These are phyloP conservation scores for Niebla homalea DNA, from an alignment of 495 filamentous ascomycete species.

Conservation along the genomic window DNA sequence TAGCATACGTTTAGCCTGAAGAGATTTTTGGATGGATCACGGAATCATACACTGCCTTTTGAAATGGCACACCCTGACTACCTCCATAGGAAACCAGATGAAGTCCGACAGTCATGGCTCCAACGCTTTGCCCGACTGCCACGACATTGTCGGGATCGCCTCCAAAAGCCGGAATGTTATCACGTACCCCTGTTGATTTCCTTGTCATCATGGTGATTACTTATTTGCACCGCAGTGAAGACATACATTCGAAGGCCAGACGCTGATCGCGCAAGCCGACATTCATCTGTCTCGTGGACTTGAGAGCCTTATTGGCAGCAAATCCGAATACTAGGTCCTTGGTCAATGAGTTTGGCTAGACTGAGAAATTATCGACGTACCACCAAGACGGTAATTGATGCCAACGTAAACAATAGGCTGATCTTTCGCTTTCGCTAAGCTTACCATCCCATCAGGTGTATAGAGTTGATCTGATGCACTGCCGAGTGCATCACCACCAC, in stretches of 20 bases:
- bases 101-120: slow-evolving; percentile 26
- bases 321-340: slow-evolving; percentile 14
- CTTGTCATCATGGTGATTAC: neutral
- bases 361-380: slow-evolving; percentile 18
- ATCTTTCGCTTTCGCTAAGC: slow-evolving; percentile 23
- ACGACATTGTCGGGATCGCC: slow-evolving; percentile 21
- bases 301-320: slow-evolving; percentile 17
- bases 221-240: neutral
- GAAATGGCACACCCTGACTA: slow-evolving; percentile 23
- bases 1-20: slow-evolving; percentile 1
- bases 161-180: slow-evolving; percentile 24
- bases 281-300: slow-evolving; percentile 13
- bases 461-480: slow-evolving; percentile 25
- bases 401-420: slow-evolving; percentile 28
- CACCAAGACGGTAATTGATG: slow-evolving; percentile 32
- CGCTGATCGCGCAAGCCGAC: slow-evolving; percentile 21
- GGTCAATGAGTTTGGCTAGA: neutral
- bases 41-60: slow-evolving; percentile 17
- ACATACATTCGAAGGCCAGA: slow-evolving; percentile 20
- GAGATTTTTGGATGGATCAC: neutral
- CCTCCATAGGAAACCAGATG: slow-evolving; percentile 30
- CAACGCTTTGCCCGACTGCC: slow-evolving; percentile 22
- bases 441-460: slow-evolving; percentile 28
- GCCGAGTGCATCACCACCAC: slow-evolving; percentile 25
- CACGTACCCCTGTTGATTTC: slow-evolving; percentile 17